Percentiles rank a stretch among this genome's conserved stretches.
Evolutionary conservation across 2,329 filamentous ascomycete genomes (phyloP).

Genomic region (Claviceps lovelessii): DNA sequence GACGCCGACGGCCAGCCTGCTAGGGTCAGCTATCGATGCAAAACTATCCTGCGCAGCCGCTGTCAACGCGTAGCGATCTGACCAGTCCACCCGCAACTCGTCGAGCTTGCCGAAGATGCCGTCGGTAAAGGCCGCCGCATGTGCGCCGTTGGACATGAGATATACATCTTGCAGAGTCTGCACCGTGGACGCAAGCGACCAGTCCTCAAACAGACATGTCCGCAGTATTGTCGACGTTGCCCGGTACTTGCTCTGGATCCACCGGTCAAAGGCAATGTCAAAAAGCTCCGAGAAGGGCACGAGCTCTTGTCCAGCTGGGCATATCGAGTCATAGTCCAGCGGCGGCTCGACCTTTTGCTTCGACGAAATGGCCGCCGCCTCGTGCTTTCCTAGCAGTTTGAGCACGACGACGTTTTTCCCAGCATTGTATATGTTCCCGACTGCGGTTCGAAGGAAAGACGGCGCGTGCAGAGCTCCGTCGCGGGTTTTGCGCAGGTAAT

Average conservation of each 20-base stretch:
- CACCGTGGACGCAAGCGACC: constrained; percentile 51
- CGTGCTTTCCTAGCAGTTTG: constrained; percentile 49
- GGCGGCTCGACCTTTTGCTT: constrained; percentile 24
- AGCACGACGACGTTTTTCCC: constrained; percentile 82
- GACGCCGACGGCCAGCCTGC: constrained; percentile 47
- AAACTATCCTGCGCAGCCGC: constrained; percentile 65
- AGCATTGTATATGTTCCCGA: constrained; percentile 63
- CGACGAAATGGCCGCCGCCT: constrained; percentile 18
- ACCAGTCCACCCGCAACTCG: constrained; percentile 46
- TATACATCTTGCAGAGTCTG: constrained; percentile 59
- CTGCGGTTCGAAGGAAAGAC: constrained; percentile 56
- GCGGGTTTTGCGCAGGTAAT: constrained; percentile 46
- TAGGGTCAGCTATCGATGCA: constrained; percentile 39
- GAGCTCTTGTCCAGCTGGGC: constrained; percentile 31
- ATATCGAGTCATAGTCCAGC: constrained; percentile 45
- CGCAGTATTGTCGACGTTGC: constrained; percentile 54
- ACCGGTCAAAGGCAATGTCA: constrained; percentile 52
- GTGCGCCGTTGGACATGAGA: constrained; percentile 58
- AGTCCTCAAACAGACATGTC: constrained; percentile 51
- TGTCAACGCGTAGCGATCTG: constrained; percentile 67
- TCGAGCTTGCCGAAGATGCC: constrained; percentile 66
- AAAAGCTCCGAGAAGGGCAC: constrained; percentile 66
- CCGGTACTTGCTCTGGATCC: constrained; percentile 63
- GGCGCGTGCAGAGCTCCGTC: constrained; percentile 54
- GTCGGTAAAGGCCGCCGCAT: constrained; percentile 50